phyloP scores from a whole-genome alignment of 495 filamentous ascomycete genomes.

The Lophiostoma macrostomum region DNA sequence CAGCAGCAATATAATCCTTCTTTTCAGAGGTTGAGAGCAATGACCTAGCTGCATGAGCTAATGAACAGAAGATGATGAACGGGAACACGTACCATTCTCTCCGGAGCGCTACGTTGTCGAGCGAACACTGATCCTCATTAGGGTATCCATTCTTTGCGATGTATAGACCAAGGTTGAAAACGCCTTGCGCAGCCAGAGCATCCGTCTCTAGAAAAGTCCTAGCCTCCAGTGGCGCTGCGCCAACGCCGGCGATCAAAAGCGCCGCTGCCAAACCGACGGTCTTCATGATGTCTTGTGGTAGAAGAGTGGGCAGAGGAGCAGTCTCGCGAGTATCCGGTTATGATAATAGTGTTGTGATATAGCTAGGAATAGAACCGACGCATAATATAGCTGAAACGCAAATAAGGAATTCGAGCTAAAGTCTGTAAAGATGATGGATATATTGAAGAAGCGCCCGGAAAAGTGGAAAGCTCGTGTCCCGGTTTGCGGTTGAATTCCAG shows the following conservation, averaged over 20 bases:
- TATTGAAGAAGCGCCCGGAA: conserved; percentile 2
- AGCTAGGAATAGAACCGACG: background rate
- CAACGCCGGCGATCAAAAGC: conserved; percentile 9
- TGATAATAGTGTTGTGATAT: no score
- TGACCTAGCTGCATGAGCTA: conserved; percentile 44
- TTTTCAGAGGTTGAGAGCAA: conserved; percentile 48
- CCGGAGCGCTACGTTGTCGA: conserved; percentile 37
- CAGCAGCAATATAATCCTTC: conserved; percentile 59
- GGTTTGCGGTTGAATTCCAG: conserved; percentile 5
- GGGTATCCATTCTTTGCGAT: conserved; percentile 29
- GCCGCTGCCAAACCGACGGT: conserved; percentile 11
- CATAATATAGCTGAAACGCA: conserved; percentile 26
- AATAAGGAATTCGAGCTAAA: conserved; percentile 12
- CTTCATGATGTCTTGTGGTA: conserved; percentile 14
- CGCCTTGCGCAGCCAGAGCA: conserved; percentile 27
- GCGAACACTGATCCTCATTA: conserved; percentile 31
- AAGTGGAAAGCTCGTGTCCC: conserved; percentile 7
- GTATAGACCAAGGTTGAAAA: conserved; percentile 33
- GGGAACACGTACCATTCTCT: conserved; percentile 38
- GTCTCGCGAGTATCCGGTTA: no score
- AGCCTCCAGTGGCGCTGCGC: conserved; percentile 18
- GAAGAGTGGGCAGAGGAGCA: no score
- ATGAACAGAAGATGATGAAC: background rate
- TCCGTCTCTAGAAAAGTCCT: conserved; percentile 27
- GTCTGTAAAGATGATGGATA: conserved; percentile 5